A percentile compares a stretch with the other conserved stretches of the same genome.
phyloP scores from a whole-genome alignment of 202 grass and related monocot species.

The Dendrocalamus latiflorus region DNA sequence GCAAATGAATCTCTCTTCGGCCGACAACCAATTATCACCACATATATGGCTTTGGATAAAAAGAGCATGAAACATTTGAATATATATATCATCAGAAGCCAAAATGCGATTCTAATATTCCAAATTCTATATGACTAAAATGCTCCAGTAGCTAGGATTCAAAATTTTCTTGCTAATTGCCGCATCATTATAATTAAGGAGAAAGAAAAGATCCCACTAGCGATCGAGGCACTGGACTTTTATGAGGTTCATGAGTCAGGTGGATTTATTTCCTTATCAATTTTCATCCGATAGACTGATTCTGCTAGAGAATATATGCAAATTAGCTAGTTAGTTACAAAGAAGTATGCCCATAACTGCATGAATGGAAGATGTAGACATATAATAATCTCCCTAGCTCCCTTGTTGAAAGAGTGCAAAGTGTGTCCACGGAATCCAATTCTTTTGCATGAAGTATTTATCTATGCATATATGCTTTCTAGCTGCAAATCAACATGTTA shows the following conservation, averaged over 20 bases:
- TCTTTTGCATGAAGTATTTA: slow-evolving; percentile 1
- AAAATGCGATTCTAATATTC: slow-evolving; percentile 18
- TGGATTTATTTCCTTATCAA: not conserved
- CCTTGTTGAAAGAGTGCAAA: slow-evolving; percentile 27
- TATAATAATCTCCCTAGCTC: not conserved
- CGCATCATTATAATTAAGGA: no score
- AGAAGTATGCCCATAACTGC: not conserved
- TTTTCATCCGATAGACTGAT: slow-evolving; percentile 5
- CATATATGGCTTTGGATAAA: slow-evolving; percentile 8
- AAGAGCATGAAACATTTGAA: not conserved
- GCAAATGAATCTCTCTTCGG: slow-evolving; percentile 21
- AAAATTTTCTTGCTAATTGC: slow-evolving; percentile 3
- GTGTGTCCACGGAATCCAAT: slow-evolving; percentile 18
- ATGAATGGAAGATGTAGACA: not conserved
- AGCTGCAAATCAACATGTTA: not conserved
- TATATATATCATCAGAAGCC: not conserved
- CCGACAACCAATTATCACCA: slow-evolving; percentile 11
- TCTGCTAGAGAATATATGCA: slow-evolving; percentile 21
- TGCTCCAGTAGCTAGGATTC: not conserved
- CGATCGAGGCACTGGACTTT: not conserved
- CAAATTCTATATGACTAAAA: not conserved
- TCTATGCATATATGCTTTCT: not conserved
- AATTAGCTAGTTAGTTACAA: slow-evolving; percentile 20
- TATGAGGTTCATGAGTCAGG: slow-evolving; percentile 13
- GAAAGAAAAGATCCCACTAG: no score